Conservation (phyloP, 345 rosid species). For the Eutrema yunnanense region DNA sequence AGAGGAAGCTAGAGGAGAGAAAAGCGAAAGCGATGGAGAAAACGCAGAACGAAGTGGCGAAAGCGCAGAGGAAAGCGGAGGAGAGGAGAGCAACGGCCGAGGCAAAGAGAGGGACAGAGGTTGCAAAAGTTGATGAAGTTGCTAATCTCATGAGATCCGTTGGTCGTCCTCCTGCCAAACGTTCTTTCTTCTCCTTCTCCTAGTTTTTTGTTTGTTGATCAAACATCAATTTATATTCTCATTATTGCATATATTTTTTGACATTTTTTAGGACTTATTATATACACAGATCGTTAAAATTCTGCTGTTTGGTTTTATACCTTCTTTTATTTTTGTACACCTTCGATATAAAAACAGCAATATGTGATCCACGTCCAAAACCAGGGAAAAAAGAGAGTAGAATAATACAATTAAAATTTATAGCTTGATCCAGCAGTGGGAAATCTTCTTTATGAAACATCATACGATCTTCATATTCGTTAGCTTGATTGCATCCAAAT, state of each 20-base stretch:
- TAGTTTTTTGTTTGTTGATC: not conserved
- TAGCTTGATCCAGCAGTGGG: too few species aligned
- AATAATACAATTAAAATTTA: too few species aligned
- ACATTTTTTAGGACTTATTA: not conserved
- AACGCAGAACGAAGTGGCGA: slow-evolving; percentile 78
- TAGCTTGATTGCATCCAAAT: too few species aligned
- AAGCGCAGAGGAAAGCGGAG: too few species aligned
- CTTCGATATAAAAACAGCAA: too few species aligned
- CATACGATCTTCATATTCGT: too few species aligned
- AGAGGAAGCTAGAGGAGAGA: slow-evolving; percentile 92
- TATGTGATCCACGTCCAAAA: too few species aligned
- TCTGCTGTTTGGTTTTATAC: not conserved
- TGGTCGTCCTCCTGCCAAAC: slow-evolving; percentile 75
- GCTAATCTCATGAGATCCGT: slow-evolving; percentile 88
- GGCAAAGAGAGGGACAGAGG: slow-evolving; percentile 77
- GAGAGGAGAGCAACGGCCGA: slow-evolving; percentile 90
- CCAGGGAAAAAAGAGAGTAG: too few species aligned
- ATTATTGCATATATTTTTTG: not conserved
- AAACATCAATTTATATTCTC: not conserved
- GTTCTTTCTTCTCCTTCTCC: slow-evolving; percentile 57
- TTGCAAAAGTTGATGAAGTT: slow-evolving; percentile 58
- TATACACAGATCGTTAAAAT: not conserved
- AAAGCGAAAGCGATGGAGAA: slow-evolving; percentile 74
- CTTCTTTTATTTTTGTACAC: not conserved
- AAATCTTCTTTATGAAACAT: too few species aligned